A percentile compares a stretch with the other conserved stretches of the same genome.
phyloP scores from a whole-genome alignment of 257 asterid species.

The Solanum clarkiae region DNA sequence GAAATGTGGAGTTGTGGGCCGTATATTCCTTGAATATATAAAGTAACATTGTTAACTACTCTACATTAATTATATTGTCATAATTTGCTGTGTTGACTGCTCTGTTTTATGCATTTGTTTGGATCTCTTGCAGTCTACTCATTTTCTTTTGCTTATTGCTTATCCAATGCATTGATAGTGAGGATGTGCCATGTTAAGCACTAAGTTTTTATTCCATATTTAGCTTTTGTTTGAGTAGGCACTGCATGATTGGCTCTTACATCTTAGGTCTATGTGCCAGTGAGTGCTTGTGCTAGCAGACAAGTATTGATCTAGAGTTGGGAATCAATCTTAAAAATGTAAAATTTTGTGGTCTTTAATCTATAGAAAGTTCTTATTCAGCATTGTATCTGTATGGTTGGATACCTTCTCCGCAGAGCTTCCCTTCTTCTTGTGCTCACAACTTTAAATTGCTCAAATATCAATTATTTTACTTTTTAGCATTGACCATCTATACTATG shows the following conservation, averaged over 20 bases:
- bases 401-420: background rate
- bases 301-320: background rate
- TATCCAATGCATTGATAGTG: background rate
- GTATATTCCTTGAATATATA: background rate
- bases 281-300: background rate
- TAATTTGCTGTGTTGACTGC: background rate
- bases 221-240: background rate
- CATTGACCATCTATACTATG: background rate
- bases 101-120: background rate
- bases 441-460: background rate
- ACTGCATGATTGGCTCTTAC: background rate
- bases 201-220: background rate
- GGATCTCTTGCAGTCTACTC: background rate
- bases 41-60: background rate
- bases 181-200: background rate
- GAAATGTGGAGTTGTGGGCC: background rate
- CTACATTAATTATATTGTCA: background rate
- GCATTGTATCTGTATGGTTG: background rate
- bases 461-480: background rate
- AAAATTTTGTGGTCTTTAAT: background rate
- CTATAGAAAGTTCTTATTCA: background rate
- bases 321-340: no score
- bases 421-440: background rate
- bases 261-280: background rate
- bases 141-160: background rate